Evolutionary conservation across 2,329 filamentous ascomycete species (phyloP), one percentile per base, ranked within the genome.

Genomic region (Fusarium scirpi): DNA sequence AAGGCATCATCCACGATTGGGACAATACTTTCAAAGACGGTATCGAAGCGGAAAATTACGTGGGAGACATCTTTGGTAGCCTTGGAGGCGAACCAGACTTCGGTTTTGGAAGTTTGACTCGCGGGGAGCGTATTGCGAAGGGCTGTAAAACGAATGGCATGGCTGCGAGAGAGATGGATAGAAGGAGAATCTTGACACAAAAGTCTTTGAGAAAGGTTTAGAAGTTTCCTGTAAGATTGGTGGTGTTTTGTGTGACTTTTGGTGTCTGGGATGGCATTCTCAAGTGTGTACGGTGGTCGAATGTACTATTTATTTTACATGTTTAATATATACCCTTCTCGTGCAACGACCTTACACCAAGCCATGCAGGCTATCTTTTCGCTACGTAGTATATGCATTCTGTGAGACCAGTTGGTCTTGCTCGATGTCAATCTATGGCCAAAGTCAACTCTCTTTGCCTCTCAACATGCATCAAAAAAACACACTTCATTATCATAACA

Each of bases 31-130:
- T 90, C 71, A 78, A 82, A 38, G 68, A 76, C 2, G 91, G 91
- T 5, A 79, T 93, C 41, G 76, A 81, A 65, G 80, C 90, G 0
- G 80, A 76, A 3, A 92, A 92, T 73, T 93, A 93, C 72, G 80
- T 93, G 40, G 91, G 91, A 8, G 90, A 92, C 74, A 90, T 93
- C 57, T 90, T 92, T 70, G 91, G 90, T 16, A 90, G 86, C 12
- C 79, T 93, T 6, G 90, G 90, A 3, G 90, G 90, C 3, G 77
- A 79, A 43, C 90, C 90, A 0, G 88, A 91, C 75, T 92, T 92
- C 77, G 90, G 90, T 0, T 84, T 85, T 0, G 86, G 85, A 2
- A 85, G 82, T 63, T 72, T 82, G 34, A 85, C 82, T 0, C 71
- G 77, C 16, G 82, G 82, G 6, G 63, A 73, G 29, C 76, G 72